Conservation (phyloP, 495 filamentous ascomycete genomes). For the Penicillium flavigenum region DNA sequence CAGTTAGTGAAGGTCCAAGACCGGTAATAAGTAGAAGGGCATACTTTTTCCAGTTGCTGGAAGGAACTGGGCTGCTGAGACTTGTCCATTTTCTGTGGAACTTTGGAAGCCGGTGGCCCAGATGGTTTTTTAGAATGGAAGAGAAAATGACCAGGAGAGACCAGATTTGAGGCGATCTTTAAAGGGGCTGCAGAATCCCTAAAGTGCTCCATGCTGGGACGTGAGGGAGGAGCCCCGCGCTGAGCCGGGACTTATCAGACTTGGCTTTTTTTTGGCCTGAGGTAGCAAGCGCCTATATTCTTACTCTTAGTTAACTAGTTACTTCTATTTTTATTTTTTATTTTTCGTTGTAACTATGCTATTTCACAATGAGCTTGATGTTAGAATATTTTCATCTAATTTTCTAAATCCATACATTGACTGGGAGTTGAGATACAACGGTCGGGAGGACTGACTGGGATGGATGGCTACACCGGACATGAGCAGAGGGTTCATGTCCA, state of each 20-base stretch:
- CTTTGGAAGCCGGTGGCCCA: slow-evolving; percentile 10
- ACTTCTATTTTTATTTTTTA: background rate
- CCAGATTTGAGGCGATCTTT: slow-evolving; percentile 36
- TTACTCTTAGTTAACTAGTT: too few species aligned
- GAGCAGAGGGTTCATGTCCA: slow-evolving; percentile 17
- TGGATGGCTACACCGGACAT: slow-evolving; percentile 43
- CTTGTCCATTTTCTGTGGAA: slow-evolving; percentile 68
- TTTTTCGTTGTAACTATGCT: background rate
- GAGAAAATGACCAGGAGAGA: slow-evolving; percentile 45
- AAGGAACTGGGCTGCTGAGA: slow-evolving; percentile 91
- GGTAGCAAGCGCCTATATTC: slow-evolving; percentile 1
- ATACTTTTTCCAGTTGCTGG: slow-evolving; percentile 92
- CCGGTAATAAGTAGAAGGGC: slow-evolving; percentile 4
- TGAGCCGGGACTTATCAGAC: slow-evolving; percentile 21
- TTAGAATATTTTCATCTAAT: slow-evolving; percentile 2
- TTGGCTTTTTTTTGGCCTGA: slow-evolving; percentile 10
- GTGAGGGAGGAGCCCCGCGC: slow-evolving; percentile 32
- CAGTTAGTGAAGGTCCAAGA: slow-evolving; percentile 19
- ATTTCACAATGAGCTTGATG: background rate
- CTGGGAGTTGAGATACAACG: slow-evolving; percentile 35
- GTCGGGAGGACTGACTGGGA: slow-evolving; percentile 39
- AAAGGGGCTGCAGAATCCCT: slow-evolving; percentile 28
- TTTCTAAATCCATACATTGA: slow-evolving; percentile 15
- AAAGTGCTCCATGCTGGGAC: slow-evolving; percentile 28
- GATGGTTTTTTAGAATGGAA: slow-evolving; percentile 21